A percentile compares a stretch with the other conserved stretches of the same genome.
Evolutionary conservation across 139 green algal genomes (phyloP).

Genomic region (Raphidocelis subcapitata): DNA sequence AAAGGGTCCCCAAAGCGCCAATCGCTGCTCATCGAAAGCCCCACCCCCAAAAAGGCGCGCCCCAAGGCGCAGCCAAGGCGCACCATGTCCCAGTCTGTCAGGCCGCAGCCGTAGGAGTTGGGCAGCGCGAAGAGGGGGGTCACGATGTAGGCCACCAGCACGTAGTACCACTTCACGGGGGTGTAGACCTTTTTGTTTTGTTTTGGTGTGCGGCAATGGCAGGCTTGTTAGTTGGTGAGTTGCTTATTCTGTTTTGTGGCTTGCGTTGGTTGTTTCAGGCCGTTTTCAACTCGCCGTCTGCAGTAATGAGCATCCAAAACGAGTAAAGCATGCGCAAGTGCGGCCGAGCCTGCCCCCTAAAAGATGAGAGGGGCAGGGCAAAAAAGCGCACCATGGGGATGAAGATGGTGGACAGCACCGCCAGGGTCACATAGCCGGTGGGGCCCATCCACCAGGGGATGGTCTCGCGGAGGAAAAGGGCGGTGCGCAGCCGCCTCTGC

Average conservation of each 20-base stretch:
- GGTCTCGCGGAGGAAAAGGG: conserved; percentile 33
- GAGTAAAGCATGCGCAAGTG: conserved; percentile 14
- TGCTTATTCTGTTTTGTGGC: no score
- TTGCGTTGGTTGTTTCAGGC: no score
- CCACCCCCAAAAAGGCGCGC: no score
- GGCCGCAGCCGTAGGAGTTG: conserved; percentile 44
- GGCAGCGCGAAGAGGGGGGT: conserved; percentile 36
- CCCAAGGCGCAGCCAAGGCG: no score
- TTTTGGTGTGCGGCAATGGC: no score
- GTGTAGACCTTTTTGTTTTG: no score
- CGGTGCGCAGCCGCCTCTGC: conserved; percentile 22
- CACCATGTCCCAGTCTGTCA: conserved; percentile 39
- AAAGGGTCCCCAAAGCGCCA: no score
- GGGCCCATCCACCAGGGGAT: conserved; percentile 37
- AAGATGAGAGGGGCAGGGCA: not conserved
- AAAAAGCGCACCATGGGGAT: conserved; percentile 26
- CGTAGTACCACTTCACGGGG: conserved; percentile 47
- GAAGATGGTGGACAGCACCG: conserved; percentile 17
- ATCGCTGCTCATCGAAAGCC: no score
- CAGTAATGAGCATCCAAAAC: no score
- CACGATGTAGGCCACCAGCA: conserved; percentile 32
- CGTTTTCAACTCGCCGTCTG: no score
- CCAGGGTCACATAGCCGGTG: conserved; percentile 17
- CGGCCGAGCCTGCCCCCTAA: not conserved
- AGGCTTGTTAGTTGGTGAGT: no score